Evolutionary conservation across 805 yeast genomes (phyloP).

Genomic region (Cyberlindnera japonica): DNA sequence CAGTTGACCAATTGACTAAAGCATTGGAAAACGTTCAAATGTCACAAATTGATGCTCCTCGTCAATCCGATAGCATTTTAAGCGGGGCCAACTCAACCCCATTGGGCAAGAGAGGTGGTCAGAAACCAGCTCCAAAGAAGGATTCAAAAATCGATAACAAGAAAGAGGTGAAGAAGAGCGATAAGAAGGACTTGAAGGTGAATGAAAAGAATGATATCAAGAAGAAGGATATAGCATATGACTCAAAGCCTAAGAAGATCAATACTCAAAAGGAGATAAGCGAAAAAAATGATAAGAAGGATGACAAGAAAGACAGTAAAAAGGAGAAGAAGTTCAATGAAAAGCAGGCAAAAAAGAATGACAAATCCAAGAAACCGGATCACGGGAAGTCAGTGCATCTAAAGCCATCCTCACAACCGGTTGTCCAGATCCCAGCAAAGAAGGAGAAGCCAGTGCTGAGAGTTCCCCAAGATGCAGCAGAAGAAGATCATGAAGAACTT

Average conservation of each 20-base stretch:
- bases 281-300: neutral
- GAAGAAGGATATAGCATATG: too few relatives aligned
- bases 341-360: slow-evolving; percentile 1
- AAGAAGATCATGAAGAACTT: slow-evolving; percentile 24
- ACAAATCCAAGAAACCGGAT: slow-evolving; percentile 2
- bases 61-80: neutral
- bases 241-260: too few relatives aligned
- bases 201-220: neutral
- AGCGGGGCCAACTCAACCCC: neutral
- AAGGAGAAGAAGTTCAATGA: slow-evolving; percentile 1
- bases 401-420: neutral
- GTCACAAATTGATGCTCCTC: too few relatives aligned
- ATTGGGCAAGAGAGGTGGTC: neutral
- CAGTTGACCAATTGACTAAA: neutral
- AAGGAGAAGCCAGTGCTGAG: slow-evolving; percentile 13
- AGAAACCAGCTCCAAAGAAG: neutral
- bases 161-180: neutral
- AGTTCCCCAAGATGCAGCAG: slow-evolving; percentile 9
- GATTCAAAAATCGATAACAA: neutral
- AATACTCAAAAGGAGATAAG: too few relatives aligned
- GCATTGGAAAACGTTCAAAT: neutral
- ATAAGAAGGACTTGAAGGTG: neutral
- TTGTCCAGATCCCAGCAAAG: slow-evolving; percentile 1
- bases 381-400: neutral
- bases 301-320: neutral